Evolutionary conservation across 2,329 filamentous ascomycete genomes (phyloP), one percentile per base, ranked within the genome.

Genomic region (Teratosphaeria zuluensis): DNA sequence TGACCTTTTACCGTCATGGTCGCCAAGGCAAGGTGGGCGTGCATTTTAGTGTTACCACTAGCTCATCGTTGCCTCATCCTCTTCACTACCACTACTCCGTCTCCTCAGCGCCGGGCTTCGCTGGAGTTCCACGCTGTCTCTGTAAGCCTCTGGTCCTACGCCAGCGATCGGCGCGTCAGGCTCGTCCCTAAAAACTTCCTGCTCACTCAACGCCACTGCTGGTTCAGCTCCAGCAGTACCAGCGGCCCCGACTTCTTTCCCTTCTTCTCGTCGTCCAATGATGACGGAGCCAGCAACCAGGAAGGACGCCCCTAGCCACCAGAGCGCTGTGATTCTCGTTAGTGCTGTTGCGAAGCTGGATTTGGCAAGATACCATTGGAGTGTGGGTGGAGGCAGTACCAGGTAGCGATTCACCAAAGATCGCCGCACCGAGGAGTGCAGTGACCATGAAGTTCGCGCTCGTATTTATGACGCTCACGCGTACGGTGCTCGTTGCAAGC

Each of bases 401-500:
- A 0, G 88, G 87, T 31, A 92, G 75, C 1, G 78, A 74, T 74
- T 92, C 89, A 24, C 82, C 79, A 72, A 92, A 92, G 64, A 92
- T 84, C 59, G 82, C 72, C 55, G 82, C 77, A 30, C 89, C 88
- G 21, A 92, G 77, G 6, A 92, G 63, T 7, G 89, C 89, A 0
- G 89, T 92, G 61, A 90, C 74, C 74, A 92, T 81, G 72, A 92
- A 92, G 75, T 92, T 92, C 58, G 87, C 81, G 14, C 87, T 89
- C 2, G 89, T 92, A 73, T 92, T 92, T 72, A 92, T 84, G 70
- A 92, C 87, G 64, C 84, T 87, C 54, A 92, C 89, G 68, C 90
- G 87, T 0, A 89, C 89, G 8, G 89, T 90, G 1, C 87, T 90
- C 59, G 82, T 81, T 14, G 88, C 87, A 19, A 82, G 80, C 0